Evolutionary conservation across 208 protist species (phyloP).

Genomic region (Willaertia magna): DNA sequence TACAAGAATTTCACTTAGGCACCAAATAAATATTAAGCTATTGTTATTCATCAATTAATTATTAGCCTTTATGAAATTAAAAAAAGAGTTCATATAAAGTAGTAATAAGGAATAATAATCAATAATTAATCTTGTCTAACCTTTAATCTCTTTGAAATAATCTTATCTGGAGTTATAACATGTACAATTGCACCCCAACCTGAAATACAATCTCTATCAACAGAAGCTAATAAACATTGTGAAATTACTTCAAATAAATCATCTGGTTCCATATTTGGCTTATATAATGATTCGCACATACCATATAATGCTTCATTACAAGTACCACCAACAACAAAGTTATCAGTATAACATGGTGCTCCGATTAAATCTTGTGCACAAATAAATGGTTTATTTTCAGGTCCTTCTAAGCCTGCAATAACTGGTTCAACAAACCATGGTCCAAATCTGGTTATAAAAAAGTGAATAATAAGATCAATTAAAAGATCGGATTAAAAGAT

Average conservation of each 20-base stretch:
- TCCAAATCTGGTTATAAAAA: conserved; percentile 69
- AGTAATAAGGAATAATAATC: too few species aligned
- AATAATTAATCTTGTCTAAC: conserved; percentile 31
- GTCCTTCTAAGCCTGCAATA: conserved; percentile 82
- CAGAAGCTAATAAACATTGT: conserved; percentile 74
- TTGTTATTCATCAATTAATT: too few species aligned
- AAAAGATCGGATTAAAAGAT: neutral
- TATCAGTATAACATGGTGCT: conserved; percentile 70
- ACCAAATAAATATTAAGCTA: too few species aligned
- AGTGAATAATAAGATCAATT: neutral
- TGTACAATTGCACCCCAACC: conserved; percentile 89
- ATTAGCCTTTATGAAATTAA: too few species aligned
- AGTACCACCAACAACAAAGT: conserved; percentile 93
- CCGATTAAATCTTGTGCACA: conserved; percentile 88
- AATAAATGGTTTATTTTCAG: conserved; percentile 78
- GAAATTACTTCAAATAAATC: conserved; percentile 90
- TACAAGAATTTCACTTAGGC: too few species aligned
- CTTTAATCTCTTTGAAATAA: conserved; percentile 30
- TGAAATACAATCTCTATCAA: conserved; percentile 90
- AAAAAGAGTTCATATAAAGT: too few species aligned
- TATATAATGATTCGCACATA: conserved; percentile 91
- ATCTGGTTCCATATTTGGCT: conserved; percentile 74
- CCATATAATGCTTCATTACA: conserved; percentile 87
- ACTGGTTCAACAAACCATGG: conserved; percentile 95
- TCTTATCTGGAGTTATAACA: conserved; percentile 40